These are phyloP conservation scores for Huntiella abstrusa DNA, from an alignment of 2,329 filamentous ascomycete genomes.

Conservation along the genomic window DNA sequence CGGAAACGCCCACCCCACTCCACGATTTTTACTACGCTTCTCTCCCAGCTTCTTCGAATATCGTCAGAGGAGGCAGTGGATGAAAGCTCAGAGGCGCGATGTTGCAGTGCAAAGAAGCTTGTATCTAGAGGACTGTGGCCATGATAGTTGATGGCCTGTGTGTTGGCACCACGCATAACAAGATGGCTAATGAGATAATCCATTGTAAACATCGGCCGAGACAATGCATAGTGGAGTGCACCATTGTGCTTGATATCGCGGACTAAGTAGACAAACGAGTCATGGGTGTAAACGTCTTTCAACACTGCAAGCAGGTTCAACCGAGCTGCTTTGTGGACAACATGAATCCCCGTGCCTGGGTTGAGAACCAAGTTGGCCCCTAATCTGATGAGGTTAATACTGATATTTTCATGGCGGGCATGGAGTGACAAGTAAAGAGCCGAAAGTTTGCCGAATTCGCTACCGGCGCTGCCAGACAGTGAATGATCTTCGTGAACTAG, in stretches of 20 bases:
- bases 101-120: neutral
- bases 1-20: conserved; percentile 2
- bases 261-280: neutral
- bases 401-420: conserved; percentile 2
- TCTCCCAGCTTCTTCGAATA: neutral
- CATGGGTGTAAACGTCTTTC: neutral
- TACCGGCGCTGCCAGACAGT: neutral
- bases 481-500: conserved; percentile 5
- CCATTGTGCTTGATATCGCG: neutral
- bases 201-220: neutral
- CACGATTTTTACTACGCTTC: conserved; percentile 1
- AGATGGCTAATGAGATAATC: neutral
- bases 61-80: too few species aligned
- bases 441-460: neutral
- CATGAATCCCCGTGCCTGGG: conserved; percentile 1
- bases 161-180: neutral
- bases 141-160: conserved; percentile 1
- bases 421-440: conserved; percentile 8
- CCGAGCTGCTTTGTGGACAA: conserved; percentile 6
- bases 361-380: conserved; percentile 2
- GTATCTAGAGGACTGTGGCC: conserved; percentile 8
- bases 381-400: neutral
- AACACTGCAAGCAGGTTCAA: neutral
- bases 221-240: conserved; percentile 2
- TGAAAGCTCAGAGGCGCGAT: too few species aligned